Conservation (phyloP, 306 rosid genomes). For the Malus sylvestris region DNA sequence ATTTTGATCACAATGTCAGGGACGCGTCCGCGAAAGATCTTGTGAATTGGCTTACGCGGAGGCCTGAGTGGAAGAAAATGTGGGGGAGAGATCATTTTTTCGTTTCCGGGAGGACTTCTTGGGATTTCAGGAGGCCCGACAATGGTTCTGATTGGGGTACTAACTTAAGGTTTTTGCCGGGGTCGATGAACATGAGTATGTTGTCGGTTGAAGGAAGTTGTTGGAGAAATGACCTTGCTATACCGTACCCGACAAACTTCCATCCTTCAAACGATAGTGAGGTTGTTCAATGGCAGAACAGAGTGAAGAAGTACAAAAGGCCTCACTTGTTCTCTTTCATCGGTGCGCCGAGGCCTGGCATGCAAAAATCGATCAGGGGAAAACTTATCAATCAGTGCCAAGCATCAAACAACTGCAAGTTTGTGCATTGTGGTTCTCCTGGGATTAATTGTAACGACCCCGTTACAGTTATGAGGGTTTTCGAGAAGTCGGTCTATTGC, state of each 20-base stretch:
- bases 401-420: conserved; percentile 41
- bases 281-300: conserved; percentile 45
- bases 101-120: conserved; percentile 72
- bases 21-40: conserved; percentile 58
- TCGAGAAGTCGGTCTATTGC: conserved; percentile 58
- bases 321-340: conserved; percentile 49
- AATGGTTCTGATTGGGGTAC: conserved; percentile 69
- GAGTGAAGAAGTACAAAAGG: conserved; percentile 35
- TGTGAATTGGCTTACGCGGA: conserved; percentile 30
- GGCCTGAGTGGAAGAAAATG: conserved; percentile 65
- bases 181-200: conserved; percentile 76
- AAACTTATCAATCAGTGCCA: conserved; percentile 53
- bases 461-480: conserved; percentile 40
- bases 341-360: conserved; percentile 75
- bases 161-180: conserved; percentile 61
- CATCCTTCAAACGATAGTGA: conserved; percentile 45
- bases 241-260: conserved; percentile 82
- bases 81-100: conserved; percentile 86
- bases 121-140: conserved; percentile 85
- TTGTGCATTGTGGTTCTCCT: conserved; percentile 54
- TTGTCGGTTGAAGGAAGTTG: conserved; percentile 72
- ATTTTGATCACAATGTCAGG: conserved; percentile 38
- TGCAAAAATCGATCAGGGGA: conserved; percentile 44
- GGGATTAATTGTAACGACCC: conserved; percentile 58
- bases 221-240: conserved; percentile 80